phyloP scores from a whole-genome alignment of 768 basidiomycete species.

The Naganishia onofrii region DNA sequence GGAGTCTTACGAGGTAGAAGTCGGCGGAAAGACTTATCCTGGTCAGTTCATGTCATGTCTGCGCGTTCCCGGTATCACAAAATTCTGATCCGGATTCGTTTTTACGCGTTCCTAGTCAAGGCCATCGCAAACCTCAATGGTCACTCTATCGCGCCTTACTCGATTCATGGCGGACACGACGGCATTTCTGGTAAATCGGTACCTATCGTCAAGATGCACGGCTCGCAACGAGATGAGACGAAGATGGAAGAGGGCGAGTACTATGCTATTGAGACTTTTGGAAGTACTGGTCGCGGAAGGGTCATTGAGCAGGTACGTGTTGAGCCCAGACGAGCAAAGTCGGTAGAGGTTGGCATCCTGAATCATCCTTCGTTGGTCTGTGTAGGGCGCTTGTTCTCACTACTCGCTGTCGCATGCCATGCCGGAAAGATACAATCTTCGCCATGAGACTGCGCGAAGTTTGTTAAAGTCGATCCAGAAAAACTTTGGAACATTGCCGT shows the following conservation, averaged over 20 bases:
- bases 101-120: conserved; percentile 63
- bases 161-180: conserved; percentile 69
- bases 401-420: conserved; percentile 60
- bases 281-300: conserved; percentile 86
- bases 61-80: background rate
- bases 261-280: conserved; percentile 98
- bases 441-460: conserved; percentile 78
- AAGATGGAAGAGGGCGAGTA: conserved; percentile 99
- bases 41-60: conserved; percentile 55
- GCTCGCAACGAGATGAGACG: conserved; percentile 65
- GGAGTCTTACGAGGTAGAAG: conserved; percentile 96
- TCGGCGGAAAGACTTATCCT: conserved; percentile 75
- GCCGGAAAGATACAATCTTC: conserved; percentile 55
- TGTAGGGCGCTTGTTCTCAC: conserved; percentile 86
- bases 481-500: conserved; percentile 92
- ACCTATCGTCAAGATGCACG: conserved; percentile 72
- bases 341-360: background rate
- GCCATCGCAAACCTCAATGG: conserved; percentile 90
- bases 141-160: conserved; percentile 84
- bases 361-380: background rate
- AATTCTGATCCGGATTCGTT: background rate
- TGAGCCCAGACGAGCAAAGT: background rate
- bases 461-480: conserved; percentile 82
- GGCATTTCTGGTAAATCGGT: conserved; percentile 70
- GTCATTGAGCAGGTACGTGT: conserved; percentile 72